Evolutionary conservation across 2,329 filamentous ascomycete genomes (phyloP).

Genomic region (Metarhizium robertsii): DNA sequence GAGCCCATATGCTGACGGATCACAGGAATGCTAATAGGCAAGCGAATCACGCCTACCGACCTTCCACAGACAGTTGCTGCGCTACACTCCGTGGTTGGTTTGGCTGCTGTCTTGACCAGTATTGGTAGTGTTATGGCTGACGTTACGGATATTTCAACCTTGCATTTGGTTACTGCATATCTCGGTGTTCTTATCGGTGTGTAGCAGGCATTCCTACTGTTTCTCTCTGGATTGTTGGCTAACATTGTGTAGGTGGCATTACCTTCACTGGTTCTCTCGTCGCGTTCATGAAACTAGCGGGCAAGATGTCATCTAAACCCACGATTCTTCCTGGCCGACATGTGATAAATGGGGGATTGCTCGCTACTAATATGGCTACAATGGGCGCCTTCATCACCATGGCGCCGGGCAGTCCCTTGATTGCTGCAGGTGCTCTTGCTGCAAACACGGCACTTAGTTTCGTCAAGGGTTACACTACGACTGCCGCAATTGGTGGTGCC

Average conservation of each 20-base stretch:
- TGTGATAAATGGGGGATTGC: conserved; percentile 61
- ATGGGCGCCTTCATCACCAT: conserved; percentile 78
- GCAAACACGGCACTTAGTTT: conserved; percentile 74
- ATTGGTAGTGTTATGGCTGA: conserved; percentile 77
- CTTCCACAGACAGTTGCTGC: conserved; percentile 85
- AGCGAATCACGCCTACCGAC: conserved; percentile 79
- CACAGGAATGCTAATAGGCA: conserved; percentile 63
- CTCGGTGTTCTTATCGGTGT: conserved; percentile 72
- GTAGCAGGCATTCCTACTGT: neutral
- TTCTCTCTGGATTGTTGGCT: neutral
- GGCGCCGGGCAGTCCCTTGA: conserved; percentile 67
- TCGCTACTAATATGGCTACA: conserved; percentile 69
- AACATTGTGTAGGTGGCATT: conserved; percentile 47
- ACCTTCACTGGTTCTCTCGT: conserved; percentile 90
- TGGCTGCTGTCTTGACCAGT: conserved; percentile 81
- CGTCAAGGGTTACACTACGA: conserved; percentile 79
- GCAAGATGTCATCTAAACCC: conserved; percentile 71
- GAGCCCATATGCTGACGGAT: conserved; percentile 3
- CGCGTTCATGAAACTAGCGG: conserved; percentile 79
- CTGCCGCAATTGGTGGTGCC: conserved; percentile 80
- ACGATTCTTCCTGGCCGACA: conserved; percentile 66
- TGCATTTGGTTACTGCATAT: conserved; percentile 81
- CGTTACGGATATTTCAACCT: conserved; percentile 58
- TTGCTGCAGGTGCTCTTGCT: conserved; percentile 69
- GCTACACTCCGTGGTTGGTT: conserved; percentile 79